Percentiles rank a stretch among this genome's conserved stretches.
These are phyloP conservation scores for Mortierella sp. DNA, from an alignment of 371 early-diverging fungal species.

Conservation along the genomic window DNA sequence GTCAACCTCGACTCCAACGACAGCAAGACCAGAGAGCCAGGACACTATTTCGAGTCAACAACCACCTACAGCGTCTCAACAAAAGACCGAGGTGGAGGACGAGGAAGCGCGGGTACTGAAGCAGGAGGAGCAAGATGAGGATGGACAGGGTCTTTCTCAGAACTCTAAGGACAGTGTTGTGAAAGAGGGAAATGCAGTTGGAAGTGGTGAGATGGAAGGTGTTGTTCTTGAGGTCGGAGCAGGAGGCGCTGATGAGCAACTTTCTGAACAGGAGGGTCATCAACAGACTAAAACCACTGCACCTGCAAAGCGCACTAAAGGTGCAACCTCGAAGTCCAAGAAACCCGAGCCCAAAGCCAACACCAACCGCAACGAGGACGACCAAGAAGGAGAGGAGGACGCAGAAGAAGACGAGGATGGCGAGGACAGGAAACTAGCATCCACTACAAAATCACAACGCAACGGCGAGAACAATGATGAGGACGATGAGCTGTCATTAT, in stretches of 20 bases:
- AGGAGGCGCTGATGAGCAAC: slow-evolving; percentile 2
- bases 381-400: slow-evolving; percentile 10
- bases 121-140: background rate
- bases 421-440: background rate
- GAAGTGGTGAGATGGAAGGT: slow-evolving; percentile 1
- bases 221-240: background rate
- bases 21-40: slow-evolving; percentile 28
- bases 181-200: background rate
- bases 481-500: slow-evolving; percentile 24
- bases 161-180: background rate
- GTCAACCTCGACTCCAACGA: background rate
- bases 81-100: background rate
- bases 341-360: background rate
- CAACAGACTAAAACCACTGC: background rate
- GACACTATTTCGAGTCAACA: slow-evolving; percentile 32
- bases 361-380: background rate
- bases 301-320: background rate
- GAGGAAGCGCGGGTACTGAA: background rate
- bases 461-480: background rate
- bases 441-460: background rate
- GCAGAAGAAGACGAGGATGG: slow-evolving; percentile 14
- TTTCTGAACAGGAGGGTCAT: background rate
- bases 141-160: background rate
- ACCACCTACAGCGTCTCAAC: background rate
- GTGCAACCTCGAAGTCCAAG: slow-evolving; percentile 1